Evolutionary conservation across 192 early-diverging fungal genomes (phyloP).

Genomic region (Backusella macrospora): DNA sequence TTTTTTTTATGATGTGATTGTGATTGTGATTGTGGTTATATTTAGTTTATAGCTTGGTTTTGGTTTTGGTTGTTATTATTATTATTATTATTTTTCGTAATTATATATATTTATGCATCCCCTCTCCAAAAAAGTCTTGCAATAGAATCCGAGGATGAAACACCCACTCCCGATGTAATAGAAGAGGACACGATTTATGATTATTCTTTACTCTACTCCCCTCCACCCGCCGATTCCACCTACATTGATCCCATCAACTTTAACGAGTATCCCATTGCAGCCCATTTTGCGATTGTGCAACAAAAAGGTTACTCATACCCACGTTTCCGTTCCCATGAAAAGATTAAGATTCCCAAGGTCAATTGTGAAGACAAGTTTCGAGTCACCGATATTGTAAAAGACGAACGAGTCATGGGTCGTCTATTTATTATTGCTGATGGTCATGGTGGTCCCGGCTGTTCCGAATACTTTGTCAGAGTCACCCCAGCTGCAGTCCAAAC

Average conservation of each 20-base stretch:
- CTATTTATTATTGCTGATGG: slow-evolving; percentile 61
- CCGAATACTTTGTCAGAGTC: slow-evolving; percentile 51
- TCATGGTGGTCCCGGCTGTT: slow-evolving; percentile 59
- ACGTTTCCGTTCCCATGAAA: slow-evolving; percentile 49
- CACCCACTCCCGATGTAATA: background rate
- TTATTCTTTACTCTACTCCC: slow-evolving; percentile 38
- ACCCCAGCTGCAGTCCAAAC: slow-evolving; percentile 51
- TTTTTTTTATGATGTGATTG: background rate
- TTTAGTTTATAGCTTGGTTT: no score
- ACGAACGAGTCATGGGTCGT: slow-evolving; percentile 36
- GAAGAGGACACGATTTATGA: slow-evolving; percentile 41
- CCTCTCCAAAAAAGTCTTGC: no score
- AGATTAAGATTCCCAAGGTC: slow-evolving; percentile 51
- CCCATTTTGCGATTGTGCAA: slow-evolving; percentile 54
- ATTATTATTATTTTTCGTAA: background rate
- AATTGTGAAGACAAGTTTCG: slow-evolving; percentile 59
- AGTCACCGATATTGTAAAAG: slow-evolving; percentile 43
- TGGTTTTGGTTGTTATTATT: background rate
- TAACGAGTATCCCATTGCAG: slow-evolving; percentile 46
- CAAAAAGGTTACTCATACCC: slow-evolving; percentile 64
- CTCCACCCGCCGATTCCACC: slow-evolving; percentile 26
- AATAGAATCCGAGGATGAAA: slow-evolving; percentile 1
- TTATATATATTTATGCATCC: no score
- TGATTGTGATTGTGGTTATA: no score
- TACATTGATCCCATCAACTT: slow-evolving; percentile 43